Evolutionary conservation across 2,329 filamentous ascomycete species (phyloP).

Genomic region (Nannizziopsis arthrosporioides): DNA sequence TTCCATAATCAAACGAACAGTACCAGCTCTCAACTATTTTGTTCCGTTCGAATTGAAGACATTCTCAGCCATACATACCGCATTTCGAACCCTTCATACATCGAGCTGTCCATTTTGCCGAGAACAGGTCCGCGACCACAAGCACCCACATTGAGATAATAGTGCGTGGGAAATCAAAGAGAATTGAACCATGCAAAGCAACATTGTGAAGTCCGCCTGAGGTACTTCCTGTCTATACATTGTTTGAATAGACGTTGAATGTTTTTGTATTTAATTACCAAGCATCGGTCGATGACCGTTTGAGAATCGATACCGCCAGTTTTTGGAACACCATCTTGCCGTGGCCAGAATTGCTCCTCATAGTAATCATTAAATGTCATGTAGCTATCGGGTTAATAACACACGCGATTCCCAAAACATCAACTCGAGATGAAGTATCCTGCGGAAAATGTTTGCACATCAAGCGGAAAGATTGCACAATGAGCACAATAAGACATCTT

Average conservation of each 20-base stretch:
- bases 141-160: background rate
- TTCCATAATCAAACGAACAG: too few species aligned
- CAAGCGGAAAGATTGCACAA: too few species aligned
- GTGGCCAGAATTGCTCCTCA: slow-evolving; percentile 9
- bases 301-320: slow-evolving; percentile 7
- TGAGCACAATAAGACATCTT: too few species aligned
- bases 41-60: too few species aligned
- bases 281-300: slow-evolving; percentile 11
- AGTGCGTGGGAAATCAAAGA: slow-evolving; percentile 1
- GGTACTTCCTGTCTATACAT: slow-evolving; percentile 5
- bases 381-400: slow-evolving; percentile 14
- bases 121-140: too few species aligned
- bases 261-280: slow-evolving; percentile 8
- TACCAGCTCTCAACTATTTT: too few species aligned
- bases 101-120: too few species aligned
- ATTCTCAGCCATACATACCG: too few species aligned
- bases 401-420: slow-evolving; percentile 14
- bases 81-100: too few species aligned
- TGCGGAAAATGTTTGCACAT: slow-evolving; percentile 9
- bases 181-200: slow-evolving; percentile 6
- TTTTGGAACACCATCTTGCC: slow-evolving; percentile 8
- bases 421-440: slow-evolving; percentile 11
- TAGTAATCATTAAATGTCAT: slow-evolving; percentile 14
- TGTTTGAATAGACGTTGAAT: slow-evolving; percentile 9
- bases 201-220: slow-evolving; percentile 7